These are phyloP conservation scores for Brassica napus DNA, from an alignment of 345 rosid species.

Conservation along the genomic window Da-Ae NC_063449.1:3126501-3127000, in stretches of 20 bases:
- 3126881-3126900: not conserved
- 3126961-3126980: no score
- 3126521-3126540: not conserved
- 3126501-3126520: not conserved
- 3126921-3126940: not conserved
- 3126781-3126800: not conserved
- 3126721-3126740: not conserved
- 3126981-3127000: no score
- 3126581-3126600: not conserved
- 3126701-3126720: not conserved
- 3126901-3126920: not conserved
- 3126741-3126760: not conserved
- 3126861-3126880: not conserved
- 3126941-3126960: no score
- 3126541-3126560: not conserved
- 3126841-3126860: not conserved
- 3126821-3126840: not conserved
- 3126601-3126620: not conserved
- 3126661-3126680: not conserved
- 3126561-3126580: not conserved
- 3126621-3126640: slow-evolving; percentile 93
- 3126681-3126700: not conserved
- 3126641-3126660: slow-evolving; percentile 47
- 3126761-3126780: not conserved
- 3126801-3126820: not conserved